Evolutionary conservation across 768 basidiomycete species (phyloP), one percentile per base, ranked within the genome.

Genomic region (Tylopilus subfusipes): DNA sequence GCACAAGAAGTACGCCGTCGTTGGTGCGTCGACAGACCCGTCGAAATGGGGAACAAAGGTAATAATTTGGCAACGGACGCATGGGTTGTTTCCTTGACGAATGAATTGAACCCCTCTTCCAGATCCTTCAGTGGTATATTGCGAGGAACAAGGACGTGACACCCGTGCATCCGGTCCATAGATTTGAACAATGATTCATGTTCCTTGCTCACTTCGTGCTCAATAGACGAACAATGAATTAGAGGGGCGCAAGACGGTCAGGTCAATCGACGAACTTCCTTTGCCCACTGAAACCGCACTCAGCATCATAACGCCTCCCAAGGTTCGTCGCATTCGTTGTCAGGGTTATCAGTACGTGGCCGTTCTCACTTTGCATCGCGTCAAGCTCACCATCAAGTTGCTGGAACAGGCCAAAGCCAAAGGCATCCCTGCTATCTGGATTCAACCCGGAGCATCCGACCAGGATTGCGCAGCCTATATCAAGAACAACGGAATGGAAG

Each of bases 361-460:
- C 38, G 18, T 36, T 39, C 53, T 56, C 38, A 38, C 21, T 3
- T 18, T 21, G 24, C n/a, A 6, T 34, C 9, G 3, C 27, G n/a
- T 49, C 14, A 59, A 92, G 88, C 73, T 93, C 39, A 93, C 90
- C 11, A 78, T 91, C 43, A 74, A 73, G 22, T 59, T 91, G 50
- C 71, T 93, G 62, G 73, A 85, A 66, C 77, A 83, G 54, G 87
- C 85, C 9, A 84, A 85, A 67, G 76, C 77, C n/a, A 79, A 83
- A n/a, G 69, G 71, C n/a, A 69, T 90, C n/a, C 86, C 85, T 6
- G 78, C 84, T 4, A 76, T 93, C 42, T 96, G 93, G 93, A 79
- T 95, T 29, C 93, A 96, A 68, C 93, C 93, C 8, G 92, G 92
- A 21, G 90, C 92, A 8, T 84, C 87, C 59, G 85, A 91, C 62